phyloP scores from a whole-genome alignment of 345 rosid genomes.

The Bretschneidera sinensis region DNA sequence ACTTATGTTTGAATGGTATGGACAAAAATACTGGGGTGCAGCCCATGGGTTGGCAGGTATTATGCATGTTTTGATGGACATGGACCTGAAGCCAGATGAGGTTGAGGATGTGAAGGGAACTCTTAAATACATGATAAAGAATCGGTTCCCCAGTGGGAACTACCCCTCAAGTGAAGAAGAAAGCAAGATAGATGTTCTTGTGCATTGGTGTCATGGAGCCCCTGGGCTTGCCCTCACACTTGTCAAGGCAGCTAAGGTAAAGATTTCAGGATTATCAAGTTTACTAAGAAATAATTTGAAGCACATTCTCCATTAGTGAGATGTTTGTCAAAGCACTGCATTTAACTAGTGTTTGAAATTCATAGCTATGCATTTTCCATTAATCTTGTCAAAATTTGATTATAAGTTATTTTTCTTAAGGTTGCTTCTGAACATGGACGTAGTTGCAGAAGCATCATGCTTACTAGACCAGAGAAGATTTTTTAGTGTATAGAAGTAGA shows the following conservation, averaged over 20 bases:
- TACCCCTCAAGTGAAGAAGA: conserved; percentile 55
- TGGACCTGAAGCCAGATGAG: conserved; percentile 56
- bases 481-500: no score
- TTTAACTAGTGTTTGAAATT: no score
- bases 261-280: background rate
- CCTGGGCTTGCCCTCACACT: conserved; percentile 66
- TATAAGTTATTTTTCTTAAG: no score
- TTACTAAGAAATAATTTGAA: background rate
- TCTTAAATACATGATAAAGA: conserved; percentile 47
- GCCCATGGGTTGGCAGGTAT: conserved; percentile 78
- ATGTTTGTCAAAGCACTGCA: no score
- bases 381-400: no score
- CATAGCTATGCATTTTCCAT: background rate
- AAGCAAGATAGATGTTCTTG: conserved; percentile 38
- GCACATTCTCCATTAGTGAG: background rate
- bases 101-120: conserved; percentile 53
- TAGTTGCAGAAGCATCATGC: no score
- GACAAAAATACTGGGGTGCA: conserved; percentile 72
- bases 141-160: conserved; percentile 53
- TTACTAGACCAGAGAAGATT: no score
- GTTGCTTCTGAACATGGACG: no score
- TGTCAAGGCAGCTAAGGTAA: conserved; percentile 64
- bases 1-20: conserved; percentile 69
- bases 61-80: conserved; percentile 58
- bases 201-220: conserved; percentile 83